Evolutionary conservation across 495 filamentous ascomycete genomes (phyloP), one percentile per base, ranked within the genome.

Genomic region (Lichenothelia convexa): DNA sequence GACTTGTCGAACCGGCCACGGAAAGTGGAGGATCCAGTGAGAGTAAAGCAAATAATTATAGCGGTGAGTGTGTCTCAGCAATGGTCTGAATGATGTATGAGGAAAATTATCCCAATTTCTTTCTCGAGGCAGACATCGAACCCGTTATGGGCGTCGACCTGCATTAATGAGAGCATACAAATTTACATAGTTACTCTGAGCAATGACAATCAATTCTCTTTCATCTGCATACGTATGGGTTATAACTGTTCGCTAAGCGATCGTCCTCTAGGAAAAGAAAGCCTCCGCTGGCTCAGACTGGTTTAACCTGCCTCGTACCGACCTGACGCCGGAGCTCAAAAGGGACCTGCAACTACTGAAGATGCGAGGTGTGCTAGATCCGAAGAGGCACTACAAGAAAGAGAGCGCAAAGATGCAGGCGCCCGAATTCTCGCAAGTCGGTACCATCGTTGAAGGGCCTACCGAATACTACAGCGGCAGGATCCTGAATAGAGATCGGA

Each of bases 151-250:
- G 67, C 53, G 56, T 64, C 64, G 62, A 59, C 67, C 73, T 74
- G 71, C 72, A 67, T 47, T 53, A 62, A 59, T 80, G 81, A 84
- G 71, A 84, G 77, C 57, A 49, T 56, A 56, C 55, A 59, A 65
- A 58, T 61, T 63, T 70, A 84, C 83, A 94, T 93, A 97, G 89
- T 97, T 97, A 97, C 89, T 86, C 86, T 93, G 87, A 95, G 61
- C 64, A 63, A 58, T 13, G n/a, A n/a, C n/a, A n/a, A n/a, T n/a
- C n/a, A n/a, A n/a, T n/a, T n/a, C n/a, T n/a, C n/a, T n/a, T n/a
- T n/a, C n/a, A n/a, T n/a, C n/a, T n/a, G n/a, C n/a, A n/a, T n/a
- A n/a, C n/a, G n/a, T n/a, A n/a, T n/a, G n/a, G n/a, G n/a, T n/a
- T n/a, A n/a, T n/a, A n/a, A n/a, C n/a, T n/a, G n/a, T n/a, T 29